Evolutionary conservation across 1,284 basidiomycete species (phyloP), one percentile per base, ranked within the genome.

Genomic region (Malassezia arunalokei): DNA sequence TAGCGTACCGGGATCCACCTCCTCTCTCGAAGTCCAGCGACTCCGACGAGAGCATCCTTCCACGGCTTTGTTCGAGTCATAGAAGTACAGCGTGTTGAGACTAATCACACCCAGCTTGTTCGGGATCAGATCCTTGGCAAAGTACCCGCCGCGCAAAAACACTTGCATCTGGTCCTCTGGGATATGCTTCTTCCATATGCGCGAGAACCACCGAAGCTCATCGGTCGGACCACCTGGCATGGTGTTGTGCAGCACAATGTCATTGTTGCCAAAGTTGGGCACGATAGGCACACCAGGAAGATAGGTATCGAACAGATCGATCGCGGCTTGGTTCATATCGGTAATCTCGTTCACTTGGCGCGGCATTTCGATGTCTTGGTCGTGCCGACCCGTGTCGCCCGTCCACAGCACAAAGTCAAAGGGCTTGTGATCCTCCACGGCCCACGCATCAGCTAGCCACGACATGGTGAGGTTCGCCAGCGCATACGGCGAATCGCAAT

Each of bases 1-100:
- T n/a, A 60, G 55, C 1, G 65, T 66, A 2, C 65, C 65, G 5
- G 62, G 58, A 35, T 68, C 68, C 6, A 51, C 51, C 8, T 63
- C 39, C 20, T 27, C 38, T 20, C 49, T 46, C 28, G 24, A 15
- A 1, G 47, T 37, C 7, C 38, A 30, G 1, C 55, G 51, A 38
- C 57, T 61, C 20, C 53, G 62, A 40, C 42, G 45, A 11, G 57
- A 51, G 48, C 76, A 76, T 1, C 75, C 75, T 41, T 76, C 75
- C 14, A 68, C 64, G 82, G 86, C 85, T 76, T 87, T 86, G 76
- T 94, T 94, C 31, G 83, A 83, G 68, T 87, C 84, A 74, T 86
- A 94, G 76, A 87, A 91, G 75, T 88, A 94, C 74, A 94, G 80
- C 1, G 89, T 91, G 75, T 92, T 94, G 55, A 94, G 76, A 60